phyloP scores from a whole-genome alignment of 2,329 filamentous ascomycete genomes.

The Claviceps sp. region DNA sequence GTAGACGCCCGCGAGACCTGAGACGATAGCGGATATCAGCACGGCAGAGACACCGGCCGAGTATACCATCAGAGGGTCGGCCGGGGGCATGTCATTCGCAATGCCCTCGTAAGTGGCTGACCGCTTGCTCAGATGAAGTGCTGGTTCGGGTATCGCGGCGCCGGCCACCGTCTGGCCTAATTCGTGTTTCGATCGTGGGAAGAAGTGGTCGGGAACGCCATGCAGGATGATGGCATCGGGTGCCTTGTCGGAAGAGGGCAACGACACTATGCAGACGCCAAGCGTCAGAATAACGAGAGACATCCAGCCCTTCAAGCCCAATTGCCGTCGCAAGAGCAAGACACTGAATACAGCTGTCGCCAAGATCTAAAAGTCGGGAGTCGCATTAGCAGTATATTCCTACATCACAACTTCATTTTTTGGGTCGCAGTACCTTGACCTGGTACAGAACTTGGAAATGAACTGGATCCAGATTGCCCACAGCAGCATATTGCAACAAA shows the following conservation, averaged over 20 bases:
- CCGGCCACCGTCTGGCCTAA: conserved; percentile 40
- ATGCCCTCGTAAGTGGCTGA: conserved; percentile 91
- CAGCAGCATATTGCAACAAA: conserved; percentile 80
- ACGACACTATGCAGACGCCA: conserved; percentile 74
- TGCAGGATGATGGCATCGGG: conserved; percentile 47
- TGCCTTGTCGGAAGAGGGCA: conserved; percentile 48
- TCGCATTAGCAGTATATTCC: too few species aligned
- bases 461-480: conserved; percentile 82
- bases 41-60: conserved; percentile 69
- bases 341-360: conserved; percentile 83
- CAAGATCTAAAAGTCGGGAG: conserved; percentile 44
- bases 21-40: conserved; percentile 62
- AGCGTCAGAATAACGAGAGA: conserved; percentile 65
- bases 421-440: conserved; percentile 48
- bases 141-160: conserved; percentile 8
- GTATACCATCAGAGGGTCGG: conserved; percentile 53
- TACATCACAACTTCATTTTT: neutral
- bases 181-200: conserved; percentile 68
- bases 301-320: conserved; percentile 66
- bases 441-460: conserved; percentile 92
- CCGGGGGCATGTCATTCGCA: conserved; percentile 39
- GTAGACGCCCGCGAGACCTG: conserved; percentile 73
- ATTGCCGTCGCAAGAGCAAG: conserved; percentile 54
- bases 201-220: conserved; percentile 53
- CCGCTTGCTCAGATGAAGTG: conserved; percentile 35